Evolutionary conservation across 768 basidiomycete species (phyloP).

Genomic region (Candolleomyces efflorescens): DNA sequence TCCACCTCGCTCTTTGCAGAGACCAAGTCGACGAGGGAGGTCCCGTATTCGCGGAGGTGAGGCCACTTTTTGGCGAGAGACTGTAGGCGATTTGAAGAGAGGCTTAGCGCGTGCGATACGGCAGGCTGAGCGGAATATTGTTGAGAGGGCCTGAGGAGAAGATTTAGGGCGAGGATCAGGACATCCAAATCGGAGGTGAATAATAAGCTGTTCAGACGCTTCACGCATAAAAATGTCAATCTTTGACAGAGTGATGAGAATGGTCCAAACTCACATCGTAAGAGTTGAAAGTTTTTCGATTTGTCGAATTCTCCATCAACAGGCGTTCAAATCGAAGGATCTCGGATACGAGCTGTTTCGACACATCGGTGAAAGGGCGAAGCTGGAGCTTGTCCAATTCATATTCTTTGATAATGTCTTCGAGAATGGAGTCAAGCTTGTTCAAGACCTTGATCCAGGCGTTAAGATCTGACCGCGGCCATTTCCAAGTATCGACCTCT

Average conservation of each 20-base stretch:
- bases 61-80: constrained; percentile 85
- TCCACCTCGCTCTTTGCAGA: constrained; percentile 46
- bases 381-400: constrained; percentile 82
- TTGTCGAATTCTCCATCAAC: constrained; percentile 95
- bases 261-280: constrained; percentile 76
- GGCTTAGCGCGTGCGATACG: constrained; percentile 77
- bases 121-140: constrained; percentile 90
- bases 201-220: constrained; percentile 90
- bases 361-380: constrained; percentile 68
- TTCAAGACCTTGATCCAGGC: constrained; percentile 96
- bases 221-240: constrained; percentile 10
- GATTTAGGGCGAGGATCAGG: constrained; percentile 74
- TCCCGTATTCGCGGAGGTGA: constrained; percentile 72
- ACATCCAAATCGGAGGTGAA: constrained; percentile 88
- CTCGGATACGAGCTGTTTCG: constrained; percentile 72
- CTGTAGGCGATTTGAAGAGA: constrained; percentile 75
- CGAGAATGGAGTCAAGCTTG: constrained; percentile 89
- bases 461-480: constrained; percentile 95
- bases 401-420: constrained; percentile 78
- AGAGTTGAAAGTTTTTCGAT: constrained; percentile 91
- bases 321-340: constrained; percentile 87
- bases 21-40: constrained; percentile 72
- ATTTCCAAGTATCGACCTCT: constrained; percentile 80
- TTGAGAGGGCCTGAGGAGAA: constrained; percentile 89
- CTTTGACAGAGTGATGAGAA: constrained; percentile 8